Evolutionary conservation across 495 filamentous ascomycete species (phyloP).

Genomic region (Aspergillus olivimuriae): DNA sequence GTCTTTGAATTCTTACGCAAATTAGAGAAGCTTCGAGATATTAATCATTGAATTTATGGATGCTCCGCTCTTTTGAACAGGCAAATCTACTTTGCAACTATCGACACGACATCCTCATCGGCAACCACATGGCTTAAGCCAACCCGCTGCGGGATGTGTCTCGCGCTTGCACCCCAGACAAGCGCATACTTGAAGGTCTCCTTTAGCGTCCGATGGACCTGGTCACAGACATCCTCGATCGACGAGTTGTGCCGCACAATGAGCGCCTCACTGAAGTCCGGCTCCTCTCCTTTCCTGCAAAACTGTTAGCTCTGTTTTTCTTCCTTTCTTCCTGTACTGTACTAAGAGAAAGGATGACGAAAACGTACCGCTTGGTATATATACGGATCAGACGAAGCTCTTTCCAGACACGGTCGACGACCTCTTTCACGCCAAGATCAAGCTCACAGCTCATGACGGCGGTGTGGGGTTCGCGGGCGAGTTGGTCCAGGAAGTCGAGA

Average conservation of each 20-base stretch:
- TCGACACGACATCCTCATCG: constrained; percentile 97
- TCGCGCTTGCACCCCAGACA: constrained; percentile 94
- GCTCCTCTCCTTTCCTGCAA: constrained; percentile 73
- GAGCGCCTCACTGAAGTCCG: constrained; percentile 85
- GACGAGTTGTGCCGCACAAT: constrained; percentile 83
- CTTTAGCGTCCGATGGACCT: constrained; percentile 89
- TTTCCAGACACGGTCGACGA: constrained; percentile 92
- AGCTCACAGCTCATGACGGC: constrained; percentile 98
- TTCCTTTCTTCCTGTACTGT: not conserved
- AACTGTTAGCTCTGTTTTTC: constrained; percentile 4
- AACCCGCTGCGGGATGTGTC: constrained; percentile 91
- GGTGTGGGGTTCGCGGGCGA: constrained; percentile 89
- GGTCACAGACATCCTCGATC: constrained; percentile 96
- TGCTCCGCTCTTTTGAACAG: too few relatives aligned
- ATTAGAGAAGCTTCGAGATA: too few relatives aligned
- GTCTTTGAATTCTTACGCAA: too few relatives aligned
- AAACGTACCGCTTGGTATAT: constrained; percentile 80
- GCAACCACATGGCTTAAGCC: constrained; percentile 80
- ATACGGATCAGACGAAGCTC: constrained; percentile 86
- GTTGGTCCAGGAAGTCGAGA: constrained; percentile 83
- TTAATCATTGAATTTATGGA: too few relatives aligned
- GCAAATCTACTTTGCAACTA: constrained; percentile 57
- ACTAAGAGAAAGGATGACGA: not conserved
- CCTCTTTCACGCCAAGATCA: constrained; percentile 92
- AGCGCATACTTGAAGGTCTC: constrained; percentile 98